Percentiles rank a stretch among this genome's conserved stretches.
Conservation (phyloP, 2,329 filamentous ascomycete species). For the Aspergillus oerlinghausenensis region DNA sequence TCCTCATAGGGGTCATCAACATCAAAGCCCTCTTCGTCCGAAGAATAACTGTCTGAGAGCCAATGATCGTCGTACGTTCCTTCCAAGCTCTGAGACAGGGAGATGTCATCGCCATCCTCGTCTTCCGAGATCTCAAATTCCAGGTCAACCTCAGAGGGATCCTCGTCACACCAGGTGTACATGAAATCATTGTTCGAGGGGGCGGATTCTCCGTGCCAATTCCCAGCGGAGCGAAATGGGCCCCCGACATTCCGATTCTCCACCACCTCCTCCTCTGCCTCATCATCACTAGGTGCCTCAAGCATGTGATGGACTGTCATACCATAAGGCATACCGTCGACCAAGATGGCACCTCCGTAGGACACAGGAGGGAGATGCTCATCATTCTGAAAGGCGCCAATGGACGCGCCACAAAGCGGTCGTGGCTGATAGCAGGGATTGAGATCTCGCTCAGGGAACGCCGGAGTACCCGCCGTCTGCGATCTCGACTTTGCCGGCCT, state of each 20-base stretch:
- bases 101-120: conserved; percentile 43
- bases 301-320: conserved; percentile 98
- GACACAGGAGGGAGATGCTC: conserved; percentile 86
- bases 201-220: conserved; percentile 23
- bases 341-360: conserved; percentile 78
- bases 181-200: conserved; percentile 28
- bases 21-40: conserved; percentile 49
- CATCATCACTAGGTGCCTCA: conserved; percentile 59
- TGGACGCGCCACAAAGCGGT: conserved; percentile 82
- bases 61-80: conserved; percentile 40
- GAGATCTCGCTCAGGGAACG: conserved; percentile 28
- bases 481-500: conserved; percentile 31
- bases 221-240: conserved; percentile 45
- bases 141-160: conserved; percentile 34
- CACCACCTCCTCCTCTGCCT: conserved; percentile 47
- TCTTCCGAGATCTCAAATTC: conserved; percentile 53
- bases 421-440: conserved; percentile 75
- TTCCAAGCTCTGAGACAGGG: conserved; percentile 33
- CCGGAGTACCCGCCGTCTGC: conserved; percentile 21
- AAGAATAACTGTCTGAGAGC: conserved; percentile 44
- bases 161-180: conserved; percentile 37
- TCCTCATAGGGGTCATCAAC: conserved; percentile 52
- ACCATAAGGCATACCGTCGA: conserved; percentile 80
- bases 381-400: conserved; percentile 81
- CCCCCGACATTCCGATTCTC: conserved; percentile 31